Percentiles rank a stretch among this genome's conserved stretches.
Conservation (phyloP, 78 protist species). For the Speleostelium caveatum region DNA sequence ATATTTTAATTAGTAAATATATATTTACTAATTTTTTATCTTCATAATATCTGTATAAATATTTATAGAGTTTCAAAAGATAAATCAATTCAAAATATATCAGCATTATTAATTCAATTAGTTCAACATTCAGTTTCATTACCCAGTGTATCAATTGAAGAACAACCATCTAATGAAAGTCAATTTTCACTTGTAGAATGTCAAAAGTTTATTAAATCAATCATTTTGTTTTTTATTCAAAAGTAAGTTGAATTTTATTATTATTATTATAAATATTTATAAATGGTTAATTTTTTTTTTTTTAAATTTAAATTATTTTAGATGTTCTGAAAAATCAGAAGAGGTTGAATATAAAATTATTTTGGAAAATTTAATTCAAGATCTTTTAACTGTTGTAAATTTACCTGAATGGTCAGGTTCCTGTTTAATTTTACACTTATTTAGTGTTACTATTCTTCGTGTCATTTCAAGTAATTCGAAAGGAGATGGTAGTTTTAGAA, state of each 20-base stretch:
- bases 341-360: conserved; percentile 18
- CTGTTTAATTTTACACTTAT: conserved; percentile 22
- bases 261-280: background rate
- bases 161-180: background rate
- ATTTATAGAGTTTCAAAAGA: background rate
- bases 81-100: conserved; percentile 54
- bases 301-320: background rate
- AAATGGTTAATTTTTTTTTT: background rate
- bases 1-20: no score
- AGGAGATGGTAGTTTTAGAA: conserved; percentile 13
- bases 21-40: no score
- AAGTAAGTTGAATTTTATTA: no score
- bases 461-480: conserved; percentile 10
- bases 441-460: conserved; percentile 10
- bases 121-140: conserved; percentile 30
- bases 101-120: conserved; percentile 54
- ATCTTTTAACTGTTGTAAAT: conserved; percentile 26
- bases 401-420: conserved; percentile 76
- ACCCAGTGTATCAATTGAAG: background rate
- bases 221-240: conserved; percentile 51
- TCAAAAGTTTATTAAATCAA: conserved; percentile 2
- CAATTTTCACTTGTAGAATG: background rate
- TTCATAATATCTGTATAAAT: background rate
- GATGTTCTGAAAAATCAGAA: conserved; percentile 43
- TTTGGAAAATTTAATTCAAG: conserved; percentile 54